A percentile compares a stretch with the other conserved stretches of the same genome.
phyloP scores from a whole-genome alignment of 2,329 filamentous ascomycete species.

The Ophiostoma perfectum region DNA sequence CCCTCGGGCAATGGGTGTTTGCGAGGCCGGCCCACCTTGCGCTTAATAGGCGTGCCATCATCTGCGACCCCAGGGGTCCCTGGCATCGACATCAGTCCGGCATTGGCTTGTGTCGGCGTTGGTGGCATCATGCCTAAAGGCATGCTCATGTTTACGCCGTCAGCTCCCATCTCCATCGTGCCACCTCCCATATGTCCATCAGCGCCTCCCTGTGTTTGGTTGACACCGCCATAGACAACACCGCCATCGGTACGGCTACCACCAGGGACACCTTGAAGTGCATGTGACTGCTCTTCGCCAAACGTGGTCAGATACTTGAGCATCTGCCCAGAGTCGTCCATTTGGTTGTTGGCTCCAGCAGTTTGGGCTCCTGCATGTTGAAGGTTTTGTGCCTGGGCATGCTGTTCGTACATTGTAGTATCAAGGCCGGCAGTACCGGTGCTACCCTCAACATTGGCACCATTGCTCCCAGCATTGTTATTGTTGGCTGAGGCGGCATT shows the following conservation, averaged over 20 bases:
- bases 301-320: not conserved
- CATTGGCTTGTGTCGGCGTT: conserved; percentile 5
- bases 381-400: too few relatives aligned
- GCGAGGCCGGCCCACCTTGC: conserved; percentile 59
- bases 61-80: conserved; percentile 44
- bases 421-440: not conserved
- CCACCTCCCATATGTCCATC: not conserved
- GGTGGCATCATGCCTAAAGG: conserved; percentile 1
- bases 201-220: not conserved
- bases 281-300: not conserved
- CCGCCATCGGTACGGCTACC: not conserved
- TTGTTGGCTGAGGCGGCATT: not conserved
- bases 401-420: not conserved
- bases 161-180: not conserved
- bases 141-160: conserved; percentile 5
- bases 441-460: not conserved
- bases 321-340: not conserved
- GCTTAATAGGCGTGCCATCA: conserved; percentile 51
- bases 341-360: not conserved
- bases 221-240: not conserved
- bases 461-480: not conserved
- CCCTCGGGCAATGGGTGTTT: conserved; percentile 58
- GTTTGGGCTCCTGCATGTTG: too few relatives aligned
- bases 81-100: conserved; percentile 35
- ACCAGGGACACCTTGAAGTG: not conserved